phyloP scores from a whole-genome alignment of 352 stramenopile species.

The Phytopythium kandeliae region DNA sequence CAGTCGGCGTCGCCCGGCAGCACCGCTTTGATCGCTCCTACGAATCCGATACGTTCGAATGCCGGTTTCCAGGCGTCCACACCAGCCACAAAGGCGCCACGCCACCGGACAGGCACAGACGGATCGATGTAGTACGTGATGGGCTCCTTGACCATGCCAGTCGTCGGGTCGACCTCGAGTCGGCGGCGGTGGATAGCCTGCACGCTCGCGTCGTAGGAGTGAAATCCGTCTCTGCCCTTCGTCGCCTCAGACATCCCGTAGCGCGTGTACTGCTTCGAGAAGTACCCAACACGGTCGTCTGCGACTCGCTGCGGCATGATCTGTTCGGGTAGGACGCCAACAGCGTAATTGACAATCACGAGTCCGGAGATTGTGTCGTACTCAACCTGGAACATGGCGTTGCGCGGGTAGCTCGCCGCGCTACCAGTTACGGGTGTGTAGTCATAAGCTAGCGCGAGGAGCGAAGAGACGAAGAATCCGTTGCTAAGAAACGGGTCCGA shows the following conservation, averaged over 20 bases:
- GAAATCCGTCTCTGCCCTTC: slow-evolving; percentile 21
- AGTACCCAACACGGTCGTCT: slow-evolving; percentile 83
- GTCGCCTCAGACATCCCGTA: slow-evolving; percentile 41
- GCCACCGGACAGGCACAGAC: slow-evolving; percentile 66
- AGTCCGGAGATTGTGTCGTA: slow-evolving; percentile 60
- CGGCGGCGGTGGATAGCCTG: slow-evolving; percentile 71
- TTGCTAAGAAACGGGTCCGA: slow-evolving; percentile 49
- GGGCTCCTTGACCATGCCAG: slow-evolving; percentile 33
- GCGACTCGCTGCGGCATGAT: slow-evolving; percentile 44
- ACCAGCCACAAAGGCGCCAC: slow-evolving; percentile 45
- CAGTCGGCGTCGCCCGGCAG: slow-evolving; percentile 62
- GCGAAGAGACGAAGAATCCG: slow-evolving; percentile 70
- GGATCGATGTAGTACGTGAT: slow-evolving; percentile 85
- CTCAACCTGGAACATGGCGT: slow-evolving; percentile 67
- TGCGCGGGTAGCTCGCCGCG: slow-evolving; percentile 47
- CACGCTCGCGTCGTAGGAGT: slow-evolving; percentile 49
- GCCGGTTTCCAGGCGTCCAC: slow-evolving; percentile 74
- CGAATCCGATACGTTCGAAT: slow-evolving; percentile 71
- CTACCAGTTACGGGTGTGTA: slow-evolving; percentile 20
- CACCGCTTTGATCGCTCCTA: slow-evolving; percentile 62
- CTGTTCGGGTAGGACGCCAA: slow-evolving; percentile 60
- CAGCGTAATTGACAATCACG: slow-evolving; percentile 58
- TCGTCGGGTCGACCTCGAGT: slow-evolving; percentile 35
- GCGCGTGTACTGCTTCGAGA: slow-evolving; percentile 52
- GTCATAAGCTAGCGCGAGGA: slow-evolving; percentile 21